Percentiles rank a stretch among this genome's conserved stretches.
phyloP scores from a whole-genome alignment of 257 asterid genomes.

The Solanum commersonii region DNA sequence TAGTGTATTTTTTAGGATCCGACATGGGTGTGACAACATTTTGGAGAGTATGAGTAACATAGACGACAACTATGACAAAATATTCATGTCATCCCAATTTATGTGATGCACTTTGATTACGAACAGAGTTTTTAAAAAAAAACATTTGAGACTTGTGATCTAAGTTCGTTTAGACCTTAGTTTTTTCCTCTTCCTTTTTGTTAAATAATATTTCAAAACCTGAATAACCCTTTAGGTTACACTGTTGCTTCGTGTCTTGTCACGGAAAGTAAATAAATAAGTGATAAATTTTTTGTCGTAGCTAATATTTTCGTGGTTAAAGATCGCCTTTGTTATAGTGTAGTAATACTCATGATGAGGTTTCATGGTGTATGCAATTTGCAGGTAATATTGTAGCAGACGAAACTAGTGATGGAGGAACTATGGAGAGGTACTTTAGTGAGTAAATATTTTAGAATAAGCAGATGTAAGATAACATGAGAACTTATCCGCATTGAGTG shows the following conservation, averaged over 20 bases:
- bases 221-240: not conserved
- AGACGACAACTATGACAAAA: not conserved
- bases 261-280: not conserved
- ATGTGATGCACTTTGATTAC: not conserved
- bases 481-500: not conserved
- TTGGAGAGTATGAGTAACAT: not conserved
- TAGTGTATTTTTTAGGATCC: not conserved
- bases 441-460: not conserved
- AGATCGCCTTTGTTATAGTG: not conserved
- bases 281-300: not conserved
- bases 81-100: not conserved
- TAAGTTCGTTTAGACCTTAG: not conserved
- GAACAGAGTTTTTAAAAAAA: rapidly evolving
- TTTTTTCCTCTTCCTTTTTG: not conserved
- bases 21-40: not conserved
- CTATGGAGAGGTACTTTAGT: not conserved
- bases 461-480: not conserved
- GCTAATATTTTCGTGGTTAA: not conserved
- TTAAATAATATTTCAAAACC: not conserved
- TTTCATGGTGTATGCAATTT: not conserved
- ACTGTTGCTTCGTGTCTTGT: not conserved
- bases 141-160: not conserved
- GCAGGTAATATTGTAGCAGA: not conserved
- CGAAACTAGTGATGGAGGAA: not conserved
- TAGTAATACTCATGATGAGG: not conserved